Evolutionary conservation across 2,329 filamentous ascomycete genomes (phyloP).

Genomic region (Tolypocladium album): DNA sequence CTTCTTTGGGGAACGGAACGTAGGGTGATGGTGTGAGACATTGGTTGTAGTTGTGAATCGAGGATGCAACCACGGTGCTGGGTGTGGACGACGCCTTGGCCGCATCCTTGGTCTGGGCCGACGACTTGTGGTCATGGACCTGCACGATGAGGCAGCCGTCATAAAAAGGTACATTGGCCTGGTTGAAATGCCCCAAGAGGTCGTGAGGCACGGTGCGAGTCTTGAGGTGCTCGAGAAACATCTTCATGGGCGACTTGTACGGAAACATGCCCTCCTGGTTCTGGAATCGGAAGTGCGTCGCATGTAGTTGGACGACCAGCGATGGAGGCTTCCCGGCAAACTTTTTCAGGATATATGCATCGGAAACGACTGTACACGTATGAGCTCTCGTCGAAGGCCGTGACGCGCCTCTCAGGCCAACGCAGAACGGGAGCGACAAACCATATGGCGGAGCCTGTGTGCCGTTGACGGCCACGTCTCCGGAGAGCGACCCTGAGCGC

Average conservation of each 20-base stretch:
- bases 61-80: conserved; percentile 59
- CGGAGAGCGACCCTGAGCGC: conserved; percentile 34
- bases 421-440: conserved; percentile 15
- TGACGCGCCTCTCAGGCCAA: not conserved
- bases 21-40: conserved; percentile 85
- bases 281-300: conserved; percentile 83
- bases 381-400: not conserved
- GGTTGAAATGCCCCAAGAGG: conserved; percentile 67
- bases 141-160: conserved; percentile 93
- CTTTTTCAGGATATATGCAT: conserved; percentile 73
- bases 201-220: conserved; percentile 78
- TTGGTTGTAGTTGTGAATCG: conserved; percentile 84
- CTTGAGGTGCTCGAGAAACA: conserved; percentile 67
- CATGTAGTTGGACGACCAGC: conserved; percentile 74
- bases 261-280: conserved; percentile 85
- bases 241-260: conserved; percentile 85
- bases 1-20: conserved; percentile 60
- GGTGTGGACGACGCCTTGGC: conserved; percentile 37
- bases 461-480: conserved; percentile 27
- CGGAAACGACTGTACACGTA: conserved; percentile 51
- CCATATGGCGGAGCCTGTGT: conserved; percentile 42
- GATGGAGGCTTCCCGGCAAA: conserved; percentile 68
- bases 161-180: conserved; percentile 70
- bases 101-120: conserved; percentile 49
- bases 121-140: conserved; percentile 76